Conservation (phyloP, 2,329 filamentous ascomycete genomes). For the Trichoderma guizhouense region DNA sequence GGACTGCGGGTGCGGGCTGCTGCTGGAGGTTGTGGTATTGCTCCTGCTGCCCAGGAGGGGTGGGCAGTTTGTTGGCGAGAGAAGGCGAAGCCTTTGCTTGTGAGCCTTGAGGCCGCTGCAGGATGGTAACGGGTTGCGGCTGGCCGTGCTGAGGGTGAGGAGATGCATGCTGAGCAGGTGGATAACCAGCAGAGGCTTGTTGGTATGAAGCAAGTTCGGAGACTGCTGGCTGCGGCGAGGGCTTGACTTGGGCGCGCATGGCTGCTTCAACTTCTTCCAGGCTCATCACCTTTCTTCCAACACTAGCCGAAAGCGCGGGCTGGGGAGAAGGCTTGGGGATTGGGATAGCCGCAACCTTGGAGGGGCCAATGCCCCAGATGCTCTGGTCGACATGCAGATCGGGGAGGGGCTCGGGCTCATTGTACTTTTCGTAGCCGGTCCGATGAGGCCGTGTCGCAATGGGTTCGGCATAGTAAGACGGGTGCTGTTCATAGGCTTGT, state of each 20-base stretch:
- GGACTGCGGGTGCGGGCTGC: constrained; percentile 39
- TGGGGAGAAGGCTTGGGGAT: constrained; percentile 8
- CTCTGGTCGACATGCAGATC: constrained; percentile 90
- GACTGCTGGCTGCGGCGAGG: constrained; percentile 39
- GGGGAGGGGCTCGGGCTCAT: constrained; percentile 76
- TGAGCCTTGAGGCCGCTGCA: constrained; percentile 50
- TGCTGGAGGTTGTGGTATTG: constrained; percentile 32
- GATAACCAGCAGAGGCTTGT: constrained; percentile 27
- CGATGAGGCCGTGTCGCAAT: constrained; percentile 54
- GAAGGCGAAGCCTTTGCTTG: constrained; percentile 39
- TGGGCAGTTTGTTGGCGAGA: constrained; percentile 27
- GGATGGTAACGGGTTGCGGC: constrained; percentile 51
- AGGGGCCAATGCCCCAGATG: constrained; percentile 77
- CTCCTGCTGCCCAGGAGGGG: constrained; percentile 24
- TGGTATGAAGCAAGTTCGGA: constrained; percentile 32
- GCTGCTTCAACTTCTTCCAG: constrained; percentile 95
- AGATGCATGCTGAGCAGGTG: constrained; percentile 22
- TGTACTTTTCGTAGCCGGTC: constrained; percentile 89
- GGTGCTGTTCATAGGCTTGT: background rate
- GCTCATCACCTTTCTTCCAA: constrained; percentile 79
- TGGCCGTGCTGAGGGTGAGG: constrained; percentile 32
- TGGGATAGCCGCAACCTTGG: constrained; percentile 34
- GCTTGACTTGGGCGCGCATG: constrained; percentile 70
- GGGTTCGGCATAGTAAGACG: constrained; percentile 43
- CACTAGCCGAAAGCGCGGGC: constrained; percentile 26